Evolutionary conservation across 225 moss, liverwort and hornwort genomes (phyloP).

Genomic region (Bryum argenteum): DNA sequence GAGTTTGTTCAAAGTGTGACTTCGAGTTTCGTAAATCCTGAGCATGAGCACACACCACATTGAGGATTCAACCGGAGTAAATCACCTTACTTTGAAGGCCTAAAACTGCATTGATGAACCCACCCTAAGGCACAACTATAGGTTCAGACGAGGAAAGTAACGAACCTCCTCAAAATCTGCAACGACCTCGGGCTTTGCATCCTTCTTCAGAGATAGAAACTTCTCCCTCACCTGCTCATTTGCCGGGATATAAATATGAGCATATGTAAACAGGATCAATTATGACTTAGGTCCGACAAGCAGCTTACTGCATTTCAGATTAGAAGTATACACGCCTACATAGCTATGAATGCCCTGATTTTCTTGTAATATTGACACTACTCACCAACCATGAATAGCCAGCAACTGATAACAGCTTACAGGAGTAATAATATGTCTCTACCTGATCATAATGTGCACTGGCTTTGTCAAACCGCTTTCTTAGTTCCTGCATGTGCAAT

Average conservation of each 20-base stretch:
- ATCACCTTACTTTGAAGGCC: background rate
- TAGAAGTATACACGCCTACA: background rate
- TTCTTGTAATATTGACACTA: conserved; percentile 5
- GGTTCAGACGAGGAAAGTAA: background rate
- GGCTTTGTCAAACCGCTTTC: conserved; percentile 87
- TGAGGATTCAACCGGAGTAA: conserved; percentile 18
- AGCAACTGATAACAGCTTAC: conserved; percentile 16
- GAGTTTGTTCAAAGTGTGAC: conserved; percentile 89
- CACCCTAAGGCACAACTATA: conserved; percentile 9
- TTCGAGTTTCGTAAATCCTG: conserved; percentile 82
- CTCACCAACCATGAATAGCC: background rate
- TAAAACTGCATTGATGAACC: conserved; percentile 19
- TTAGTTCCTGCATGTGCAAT: conserved; percentile 53
- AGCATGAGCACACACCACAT: conserved; percentile 27
- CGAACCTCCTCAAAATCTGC: conserved; percentile 84
- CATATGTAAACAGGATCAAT: conserved; percentile 12
- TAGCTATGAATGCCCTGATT: background rate
- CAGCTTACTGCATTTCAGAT: conserved; percentile 14
- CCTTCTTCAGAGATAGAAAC: conserved; percentile 81
- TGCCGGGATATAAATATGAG: background rate
- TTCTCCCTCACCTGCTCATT: conserved; percentile 73
- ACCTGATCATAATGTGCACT: conserved; percentile 83
- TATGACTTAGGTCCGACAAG: background rate
- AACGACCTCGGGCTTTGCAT: conserved; percentile 86
- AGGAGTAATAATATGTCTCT: conserved; percentile 14